Evolutionary conservation across 331 rosid genomes (phyloP), one percentile per base, ranked within the genome.

Genomic region (Quercus tomentella): DNA sequence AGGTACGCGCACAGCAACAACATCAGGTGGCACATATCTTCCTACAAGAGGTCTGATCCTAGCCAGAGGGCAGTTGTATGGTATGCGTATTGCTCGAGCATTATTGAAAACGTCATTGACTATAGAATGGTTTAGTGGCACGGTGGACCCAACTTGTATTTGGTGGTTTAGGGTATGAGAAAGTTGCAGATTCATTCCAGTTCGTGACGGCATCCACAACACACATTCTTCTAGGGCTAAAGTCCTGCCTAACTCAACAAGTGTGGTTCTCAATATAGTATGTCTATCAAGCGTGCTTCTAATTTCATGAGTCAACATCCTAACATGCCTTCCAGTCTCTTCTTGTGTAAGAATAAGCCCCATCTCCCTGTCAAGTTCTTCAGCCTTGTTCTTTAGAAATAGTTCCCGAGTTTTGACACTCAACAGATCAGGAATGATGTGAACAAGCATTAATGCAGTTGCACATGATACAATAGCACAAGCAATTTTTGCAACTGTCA

Each of bases 301-400:
- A 55, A 95, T 95, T 86, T 95, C 99, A 58, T 91, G 99, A 77
- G 99, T 93, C 85, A 95, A 84, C 99, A 95, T 93, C 56, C 97
- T 91, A 73, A 95, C 97, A 82, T 95, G 96, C 82, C 97, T 85
- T 76, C 99, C 99, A 0, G 99, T 83, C 76, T 91, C 99, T 82
- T 95, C 97, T 21, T 95, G 99, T 33, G 92, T 88, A 49, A 95
- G 94, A 82, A 95, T 95, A 41, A 90, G 90, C 0, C 99, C 99
- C 96, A 93, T 93, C 88, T 95, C 97, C 84, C 94, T 86, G 77
- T 92, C 98, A 82, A 94, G 97, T 79, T 92, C 97, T 76, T 92
- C 97, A 0, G 98, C 98, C 85, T 82, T 91, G 80, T 89, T 87
- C 84, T 89, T 91, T 26, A 94, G 97, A 80, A 80, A 66, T 52